Conservation (phyloP, 1,139 yeast species). For the Candida sp. region DNA sequence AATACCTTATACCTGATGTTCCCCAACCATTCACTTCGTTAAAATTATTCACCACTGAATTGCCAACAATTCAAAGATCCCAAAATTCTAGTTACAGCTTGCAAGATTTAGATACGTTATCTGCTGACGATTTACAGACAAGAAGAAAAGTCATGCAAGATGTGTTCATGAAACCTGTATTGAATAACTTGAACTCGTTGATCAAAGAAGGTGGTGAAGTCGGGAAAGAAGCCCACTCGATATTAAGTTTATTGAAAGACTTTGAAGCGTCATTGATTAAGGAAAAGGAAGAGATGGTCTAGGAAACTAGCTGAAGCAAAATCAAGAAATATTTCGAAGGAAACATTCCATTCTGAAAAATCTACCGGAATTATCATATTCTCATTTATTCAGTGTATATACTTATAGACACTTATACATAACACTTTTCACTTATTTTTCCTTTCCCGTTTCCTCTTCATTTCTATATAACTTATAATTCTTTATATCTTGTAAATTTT, state of each 20-base stretch:
- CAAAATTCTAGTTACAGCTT: constrained; percentile 27
- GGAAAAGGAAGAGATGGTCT: not conserved
- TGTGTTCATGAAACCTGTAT: constrained; percentile 48
- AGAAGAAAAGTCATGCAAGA: constrained; percentile 55
- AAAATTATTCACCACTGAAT: constrained; percentile 46
- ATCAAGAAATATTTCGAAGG: too few relatives aligned
- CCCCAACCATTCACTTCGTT: constrained; percentile 63
- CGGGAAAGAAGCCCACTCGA: constrained; percentile 55
- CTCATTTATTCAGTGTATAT: too few relatives aligned
- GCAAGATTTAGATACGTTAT: constrained; percentile 28
- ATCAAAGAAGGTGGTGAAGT: constrained; percentile 75
- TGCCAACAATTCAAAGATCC: constrained; percentile 8
- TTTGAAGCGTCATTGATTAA: not conserved
- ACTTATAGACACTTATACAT: too few relatives aligned
- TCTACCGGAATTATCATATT: too few relatives aligned
- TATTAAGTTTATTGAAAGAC: constrained; percentile 14
- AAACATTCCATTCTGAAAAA: too few relatives aligned
- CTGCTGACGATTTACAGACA: constrained; percentile 59
- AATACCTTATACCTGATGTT: constrained; percentile 48
- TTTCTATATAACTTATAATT: too few relatives aligned
- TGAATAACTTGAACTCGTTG: constrained; percentile 47
- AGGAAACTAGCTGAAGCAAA: too few relatives aligned
- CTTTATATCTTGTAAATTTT: not conserved
- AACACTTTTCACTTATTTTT: too few relatives aligned
- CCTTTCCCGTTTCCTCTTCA: too few relatives aligned